Conservation (phyloP, 2,329 filamentous ascomycete species). For the Fusarium euwallaceae region DNA sequence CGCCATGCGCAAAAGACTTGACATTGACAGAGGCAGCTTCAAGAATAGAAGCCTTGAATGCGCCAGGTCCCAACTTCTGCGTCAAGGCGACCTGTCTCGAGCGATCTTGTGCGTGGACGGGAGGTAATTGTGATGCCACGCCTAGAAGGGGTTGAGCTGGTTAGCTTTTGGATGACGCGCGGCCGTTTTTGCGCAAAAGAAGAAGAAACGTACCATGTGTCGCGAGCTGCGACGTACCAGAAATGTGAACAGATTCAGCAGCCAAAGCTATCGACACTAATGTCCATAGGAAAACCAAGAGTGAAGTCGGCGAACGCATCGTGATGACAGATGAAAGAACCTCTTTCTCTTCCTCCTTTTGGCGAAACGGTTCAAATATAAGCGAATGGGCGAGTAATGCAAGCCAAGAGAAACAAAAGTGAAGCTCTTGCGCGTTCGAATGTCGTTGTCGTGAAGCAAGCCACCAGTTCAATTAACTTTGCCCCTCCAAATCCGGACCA, state of each 20-base stretch:
- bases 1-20: slow-evolving; percentile 80
- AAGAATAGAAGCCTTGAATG: slow-evolving; percentile 91
- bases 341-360: not conserved
- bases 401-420: slow-evolving; percentile 16
- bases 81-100: slow-evolving; percentile 80
- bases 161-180: slow-evolving; percentile 18
- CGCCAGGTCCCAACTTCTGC: slow-evolving; percentile 84
- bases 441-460: slow-evolving; percentile 14
- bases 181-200: no score
- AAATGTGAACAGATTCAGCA: slow-evolving; percentile 28
- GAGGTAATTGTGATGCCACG: slow-evolving; percentile 76
- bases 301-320: slow-evolving; percentile 35
- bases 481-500: slow-evolving; percentile 16
- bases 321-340: not conserved
- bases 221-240: slow-evolving; percentile 38
- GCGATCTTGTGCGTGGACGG: slow-evolving; percentile 80
- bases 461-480: slow-evolving; percentile 20
- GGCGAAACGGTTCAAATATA: not conserved
- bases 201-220: slow-evolving; percentile 35
- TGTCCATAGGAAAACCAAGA: slow-evolving; percentile 34
- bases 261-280: slow-evolving; percentile 25
- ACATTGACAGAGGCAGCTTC: slow-evolving; percentile 80
- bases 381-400: slow-evolving; percentile 10
- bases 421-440: slow-evolving; percentile 15
- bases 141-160: slow-evolving; percentile 59